Conservation (phyloP, 2,329 filamentous ascomycete genomes). For the Curvularia sp. region DNA sequence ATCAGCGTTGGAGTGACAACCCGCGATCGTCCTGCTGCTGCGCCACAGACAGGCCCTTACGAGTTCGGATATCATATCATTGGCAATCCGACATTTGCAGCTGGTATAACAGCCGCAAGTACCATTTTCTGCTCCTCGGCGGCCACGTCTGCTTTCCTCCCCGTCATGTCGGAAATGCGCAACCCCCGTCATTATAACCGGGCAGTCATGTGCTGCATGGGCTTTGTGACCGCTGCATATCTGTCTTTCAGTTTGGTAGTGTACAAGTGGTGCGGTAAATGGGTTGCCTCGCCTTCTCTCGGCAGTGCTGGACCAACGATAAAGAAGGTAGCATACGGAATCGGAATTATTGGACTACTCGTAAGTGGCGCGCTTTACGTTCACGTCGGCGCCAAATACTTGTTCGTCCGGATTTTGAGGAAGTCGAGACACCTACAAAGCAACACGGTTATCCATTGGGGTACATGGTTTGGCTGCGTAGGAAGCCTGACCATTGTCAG, state of each 20-base stretch:
- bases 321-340: constrained; percentile 68
- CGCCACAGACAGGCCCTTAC: constrained; percentile 64
- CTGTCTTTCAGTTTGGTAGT: constrained; percentile 66
- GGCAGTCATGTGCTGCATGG: constrained; percentile 66
- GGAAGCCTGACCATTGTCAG: constrained; percentile 53
- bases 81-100: constrained; percentile 63
- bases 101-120: constrained; percentile 62
- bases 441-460: constrained; percentile 65
- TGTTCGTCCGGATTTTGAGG: constrained; percentile 63
- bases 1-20: constrained; percentile 61
- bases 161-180: constrained; percentile 70
- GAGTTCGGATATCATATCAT: constrained; percentile 66
- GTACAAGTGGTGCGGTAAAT: constrained; percentile 67
- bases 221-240: constrained; percentile 64
- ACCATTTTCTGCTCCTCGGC: constrained; percentile 68
- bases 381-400: constrained; percentile 62
- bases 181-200: constrained; percentile 66
- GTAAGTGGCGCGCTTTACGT: constrained; percentile 58
- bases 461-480: constrained; percentile 60
- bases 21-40: constrained; percentile 64
- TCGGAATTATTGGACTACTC: constrained; percentile 62
- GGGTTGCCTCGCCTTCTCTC: constrained; percentile 67
- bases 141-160: constrained; percentile 67
- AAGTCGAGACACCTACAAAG: constrained; percentile 59
- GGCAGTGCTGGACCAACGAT: constrained; percentile 65